These are phyloP conservation scores for Pseudocercospora musae DNA, from an alignment of 2,329 filamentous ascomycete genomes.

Conservation along the genomic window DNA sequence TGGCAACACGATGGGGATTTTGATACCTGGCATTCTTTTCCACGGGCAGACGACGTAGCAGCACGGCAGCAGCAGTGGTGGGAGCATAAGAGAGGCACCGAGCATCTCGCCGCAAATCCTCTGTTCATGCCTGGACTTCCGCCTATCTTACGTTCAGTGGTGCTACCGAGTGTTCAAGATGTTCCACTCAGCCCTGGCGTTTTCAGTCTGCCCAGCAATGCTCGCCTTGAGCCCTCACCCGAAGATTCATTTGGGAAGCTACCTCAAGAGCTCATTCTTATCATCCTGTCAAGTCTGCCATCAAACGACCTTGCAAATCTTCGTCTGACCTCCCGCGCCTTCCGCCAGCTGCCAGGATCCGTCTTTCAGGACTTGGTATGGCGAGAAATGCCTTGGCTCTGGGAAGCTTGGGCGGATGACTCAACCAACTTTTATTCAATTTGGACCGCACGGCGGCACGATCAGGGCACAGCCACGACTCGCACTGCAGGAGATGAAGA, in stretches of 20 bases:
- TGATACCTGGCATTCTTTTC: not conserved
- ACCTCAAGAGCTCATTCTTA: constrained; percentile 5
- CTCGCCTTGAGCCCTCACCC: not conserved
- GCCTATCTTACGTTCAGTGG: not conserved
- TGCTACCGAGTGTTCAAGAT: not conserved
- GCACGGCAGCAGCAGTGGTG: constrained; percentile 12
- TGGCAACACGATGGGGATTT: not conserved
- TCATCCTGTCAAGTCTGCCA: constrained; percentile 2
- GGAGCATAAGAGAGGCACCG: constrained; percentile 4
- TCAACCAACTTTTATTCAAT: constrained; percentile 1
- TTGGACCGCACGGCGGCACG: not conserved
- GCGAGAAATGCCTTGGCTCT: constrained; percentile 21
- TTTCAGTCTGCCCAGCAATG: not conserved
- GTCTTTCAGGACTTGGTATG: constrained; percentile 13
- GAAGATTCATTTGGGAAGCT: constrained; percentile 9
- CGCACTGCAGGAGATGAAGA: not conserved
- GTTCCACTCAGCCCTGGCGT: not conserved
- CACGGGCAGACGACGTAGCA: not conserved
- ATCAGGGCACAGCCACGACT: not conserved
- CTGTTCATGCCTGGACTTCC: constrained; percentile 4
- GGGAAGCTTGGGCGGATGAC: constrained; percentile 14
- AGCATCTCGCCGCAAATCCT: constrained; percentile 13
- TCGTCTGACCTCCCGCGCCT: constrained; percentile 13
- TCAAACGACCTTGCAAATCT: constrained; percentile 9
- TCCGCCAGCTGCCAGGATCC: constrained; percentile 16